Conservation (phyloP, 345 rosid genomes). For the Citrus sp. region DNA sequence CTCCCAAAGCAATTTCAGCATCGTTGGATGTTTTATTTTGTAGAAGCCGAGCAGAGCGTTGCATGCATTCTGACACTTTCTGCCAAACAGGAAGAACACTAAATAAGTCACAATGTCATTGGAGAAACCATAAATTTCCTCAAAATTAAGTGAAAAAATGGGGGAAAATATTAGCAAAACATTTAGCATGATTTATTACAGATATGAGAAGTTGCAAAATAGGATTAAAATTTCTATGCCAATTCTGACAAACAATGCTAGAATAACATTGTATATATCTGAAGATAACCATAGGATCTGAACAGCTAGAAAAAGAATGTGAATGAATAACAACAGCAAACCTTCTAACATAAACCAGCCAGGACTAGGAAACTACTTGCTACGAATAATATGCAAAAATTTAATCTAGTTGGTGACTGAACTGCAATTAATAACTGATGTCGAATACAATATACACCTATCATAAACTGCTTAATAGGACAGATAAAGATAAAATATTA, state of each 20-base stretch:
- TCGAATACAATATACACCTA: not conserved
- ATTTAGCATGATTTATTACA: not conserved
- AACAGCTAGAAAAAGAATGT: not conserved
- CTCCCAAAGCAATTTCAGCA: conserved; percentile 57
- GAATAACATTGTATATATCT: not conserved
- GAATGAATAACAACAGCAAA: not conserved
- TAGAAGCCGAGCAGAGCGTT: conserved; percentile 47
- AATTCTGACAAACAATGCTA: not conserved
- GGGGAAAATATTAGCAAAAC: not conserved
- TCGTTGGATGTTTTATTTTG: conserved; percentile 42
- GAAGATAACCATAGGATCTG: not conserved
- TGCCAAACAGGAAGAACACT: conserved; percentile 38
- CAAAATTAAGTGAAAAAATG: not conserved
- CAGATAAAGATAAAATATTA: not conserved
- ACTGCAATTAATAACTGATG: not conserved
- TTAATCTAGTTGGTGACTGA: not conserved
- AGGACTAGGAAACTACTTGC: not conserved
- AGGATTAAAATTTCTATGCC: not conserved
- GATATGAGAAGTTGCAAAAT: not conserved
- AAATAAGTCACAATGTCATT: conserved; percentile 13
- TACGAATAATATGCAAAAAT: not conserved
- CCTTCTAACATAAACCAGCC: not conserved
- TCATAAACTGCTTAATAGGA: not conserved
- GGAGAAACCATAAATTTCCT: not conserved
- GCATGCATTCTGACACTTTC: conserved; percentile 74